Evolutionary conservation across 2,329 filamentous ascomycete genomes (phyloP).

Genomic region (Fusarium robinianum): DNA sequence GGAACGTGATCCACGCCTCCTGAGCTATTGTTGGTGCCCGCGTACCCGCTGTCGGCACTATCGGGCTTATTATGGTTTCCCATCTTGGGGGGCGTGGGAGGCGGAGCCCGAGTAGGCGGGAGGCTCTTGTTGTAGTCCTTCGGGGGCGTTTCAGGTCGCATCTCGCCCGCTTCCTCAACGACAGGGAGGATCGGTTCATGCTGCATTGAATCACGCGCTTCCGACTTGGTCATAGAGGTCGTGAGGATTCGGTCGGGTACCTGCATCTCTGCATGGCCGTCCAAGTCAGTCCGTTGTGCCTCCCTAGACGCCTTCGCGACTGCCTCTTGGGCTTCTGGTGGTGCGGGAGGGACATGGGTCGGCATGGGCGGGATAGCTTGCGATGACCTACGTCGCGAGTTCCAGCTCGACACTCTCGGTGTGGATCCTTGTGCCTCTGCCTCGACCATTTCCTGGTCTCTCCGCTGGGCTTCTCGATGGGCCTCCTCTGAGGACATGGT

Average conservation of each 20-base stretch:
- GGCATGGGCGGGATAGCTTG: constrained; percentile 50
- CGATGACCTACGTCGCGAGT: constrained; percentile 42
- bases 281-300: constrained; percentile 42
- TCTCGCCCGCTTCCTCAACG: constrained; percentile 86
- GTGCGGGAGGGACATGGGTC: constrained; percentile 51
- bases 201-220: constrained; percentile 61
- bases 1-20: constrained; percentile 36
- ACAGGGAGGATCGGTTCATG: constrained; percentile 70
- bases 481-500: constrained; percentile 90
- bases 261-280: constrained; percentile 49
- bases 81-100: constrained; percentile 43
- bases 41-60: constrained; percentile 55
- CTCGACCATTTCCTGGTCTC: constrained; percentile 62
- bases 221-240: constrained; percentile 37
- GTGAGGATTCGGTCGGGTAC: constrained; percentile 65
- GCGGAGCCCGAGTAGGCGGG: constrained; percentile 51
- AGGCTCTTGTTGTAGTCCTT: constrained; percentile 42
- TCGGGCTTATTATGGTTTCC: constrained; percentile 48
- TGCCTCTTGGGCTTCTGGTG: constrained; percentile 48
- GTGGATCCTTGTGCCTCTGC: constrained; percentile 40
- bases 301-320: constrained; percentile 48
- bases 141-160: constrained; percentile 48
- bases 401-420: constrained; percentile 46
- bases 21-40: constrained; percentile 42
- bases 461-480: constrained; percentile 63